A percentile compares a stretch with the other conserved stretches of the same genome.
phyloP scores from a whole-genome alignment of 176 grass and related monocot species.

The Rhynchospora pubera region DNA sequence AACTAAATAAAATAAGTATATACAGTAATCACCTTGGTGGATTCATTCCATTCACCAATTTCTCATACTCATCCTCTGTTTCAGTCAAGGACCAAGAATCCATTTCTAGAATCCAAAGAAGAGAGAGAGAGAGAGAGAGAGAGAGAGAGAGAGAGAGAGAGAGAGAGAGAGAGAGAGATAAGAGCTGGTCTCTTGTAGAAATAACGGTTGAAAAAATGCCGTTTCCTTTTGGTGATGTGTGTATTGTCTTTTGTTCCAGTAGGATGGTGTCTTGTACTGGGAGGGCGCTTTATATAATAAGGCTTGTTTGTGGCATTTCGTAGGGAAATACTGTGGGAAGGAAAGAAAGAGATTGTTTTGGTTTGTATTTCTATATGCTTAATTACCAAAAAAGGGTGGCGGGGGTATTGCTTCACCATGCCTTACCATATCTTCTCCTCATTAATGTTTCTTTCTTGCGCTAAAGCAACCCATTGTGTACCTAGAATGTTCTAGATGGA shows the following conservation, averaged over 20 bases:
- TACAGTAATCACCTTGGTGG: conserved; percentile 32
- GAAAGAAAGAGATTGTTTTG: conserved; percentile 2
- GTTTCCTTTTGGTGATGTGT: neutral
- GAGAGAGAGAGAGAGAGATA: conserved; percentile 8
- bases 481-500: neutral
- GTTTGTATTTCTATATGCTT: conserved; percentile 3
- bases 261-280: neutral
- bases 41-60: conserved; percentile 46
- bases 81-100: conserved; percentile 32
- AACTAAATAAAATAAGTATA: neutral
- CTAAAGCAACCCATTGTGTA: conserved; percentile 7
- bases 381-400: conserved; percentile 1
- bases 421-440: conserved; percentile 21
- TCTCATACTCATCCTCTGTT: conserved; percentile 51
- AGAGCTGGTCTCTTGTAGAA: neutral
- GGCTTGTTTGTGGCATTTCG: conserved; percentile 4
- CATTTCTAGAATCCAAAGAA: conserved; percentile 12
- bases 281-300: neutral
- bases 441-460: conserved; percentile 2
- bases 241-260: neutral
- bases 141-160: too few relatives aligned
- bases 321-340: neutral
- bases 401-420: conserved; percentile 12
- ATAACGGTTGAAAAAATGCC: neutral
- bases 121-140: too few relatives aligned